Base-by-base conservation (phyloP, 2,329 filamentous ascomycete genomes). In the Paraphaeosphaeria sporulosa region DNA sequence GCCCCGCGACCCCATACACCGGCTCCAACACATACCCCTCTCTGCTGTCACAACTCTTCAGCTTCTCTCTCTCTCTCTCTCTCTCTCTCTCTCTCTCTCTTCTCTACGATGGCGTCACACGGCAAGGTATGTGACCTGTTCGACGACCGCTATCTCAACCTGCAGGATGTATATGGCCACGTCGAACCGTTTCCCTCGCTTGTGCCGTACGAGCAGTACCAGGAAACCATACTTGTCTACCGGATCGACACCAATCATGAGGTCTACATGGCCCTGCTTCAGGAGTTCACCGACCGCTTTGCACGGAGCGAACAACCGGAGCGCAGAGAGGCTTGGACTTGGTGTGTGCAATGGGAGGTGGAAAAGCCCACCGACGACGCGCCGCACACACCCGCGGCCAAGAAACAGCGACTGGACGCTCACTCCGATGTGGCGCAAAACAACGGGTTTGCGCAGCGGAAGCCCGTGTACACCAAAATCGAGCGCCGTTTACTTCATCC, bases 341-440 rank as follows among this genome's bases (percentile, higher is more conserved):
- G 72, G 72, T 62, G 56, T 23, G 67, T 72, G 48, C 75, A 77
- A 50, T 76, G 71, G 72, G 62, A 75, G 19, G 67, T 76, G 7
- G 64, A 67, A 10, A 21, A 56, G 19, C 53, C 55, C 0, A 25
- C 50, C 25, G 23, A 59, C 23, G 34, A 17, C 25, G 53, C 60
- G 21, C 52, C 36, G 10, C 38, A 52, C n/a, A n/a, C 48, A 6
- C 48, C 58, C 9, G 64, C 62, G 23, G 63, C 65, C 15, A 76
- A 76, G 55, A 74, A 69, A 53, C 62, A 62, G 49, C 69, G 73
- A 52, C 50, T 70, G 15, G 62, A 66, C 15, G 3, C 21, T 17
- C 25, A 43, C 32, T 40, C n/a, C 17, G 34, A 49, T 4, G 17
- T n/a, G 6, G 54, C 49, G 13, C 52, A 23, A 36, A 60, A 1